These are phyloP conservation scores for Fulvia fulva DNA, from an alignment of 2,329 filamentous ascomycete genomes.

Conservation along the genomic window DNA sequence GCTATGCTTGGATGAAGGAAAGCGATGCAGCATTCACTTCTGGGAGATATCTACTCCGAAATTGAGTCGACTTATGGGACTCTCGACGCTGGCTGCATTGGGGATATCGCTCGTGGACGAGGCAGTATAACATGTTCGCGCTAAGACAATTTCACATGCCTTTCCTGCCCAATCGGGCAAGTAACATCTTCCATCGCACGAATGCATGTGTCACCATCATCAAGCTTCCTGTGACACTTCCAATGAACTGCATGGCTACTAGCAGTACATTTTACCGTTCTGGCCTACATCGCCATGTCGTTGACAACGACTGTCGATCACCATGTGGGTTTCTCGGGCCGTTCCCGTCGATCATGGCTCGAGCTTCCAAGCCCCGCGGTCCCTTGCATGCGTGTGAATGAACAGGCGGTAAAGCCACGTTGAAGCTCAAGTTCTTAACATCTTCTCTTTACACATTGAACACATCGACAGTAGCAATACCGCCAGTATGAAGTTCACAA, in stretches of 20 bases:
- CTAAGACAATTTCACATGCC: background rate
- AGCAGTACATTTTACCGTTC: too few relatives aligned
- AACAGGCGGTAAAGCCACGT: background rate
- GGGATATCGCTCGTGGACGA: background rate
- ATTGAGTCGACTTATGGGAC: too few relatives aligned
- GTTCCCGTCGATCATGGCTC: background rate
- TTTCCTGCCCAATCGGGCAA: background rate
- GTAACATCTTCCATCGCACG: background rate
- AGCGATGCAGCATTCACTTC: background rate
- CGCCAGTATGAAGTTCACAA: slow-evolving; percentile 41
- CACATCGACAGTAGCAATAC: background rate
- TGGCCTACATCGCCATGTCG: too few relatives aligned
- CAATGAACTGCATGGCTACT: too few relatives aligned
- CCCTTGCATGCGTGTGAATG: slow-evolving; percentile 2
- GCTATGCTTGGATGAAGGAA: background rate
- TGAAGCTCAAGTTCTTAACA: background rate
- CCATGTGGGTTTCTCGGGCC: background rate
- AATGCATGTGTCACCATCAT: too few relatives aligned
- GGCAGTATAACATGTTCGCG: background rate
- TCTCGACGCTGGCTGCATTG: too few relatives aligned
- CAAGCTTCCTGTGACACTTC: too few relatives aligned
- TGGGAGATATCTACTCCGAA: too few relatives aligned
- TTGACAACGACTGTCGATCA: background rate
- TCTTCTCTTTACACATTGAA: background rate
- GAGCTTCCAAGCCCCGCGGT: background rate